phyloP scores from a whole-genome alignment of 2,329 filamentous ascomycete species.

The Cercospora canescens region DNA sequence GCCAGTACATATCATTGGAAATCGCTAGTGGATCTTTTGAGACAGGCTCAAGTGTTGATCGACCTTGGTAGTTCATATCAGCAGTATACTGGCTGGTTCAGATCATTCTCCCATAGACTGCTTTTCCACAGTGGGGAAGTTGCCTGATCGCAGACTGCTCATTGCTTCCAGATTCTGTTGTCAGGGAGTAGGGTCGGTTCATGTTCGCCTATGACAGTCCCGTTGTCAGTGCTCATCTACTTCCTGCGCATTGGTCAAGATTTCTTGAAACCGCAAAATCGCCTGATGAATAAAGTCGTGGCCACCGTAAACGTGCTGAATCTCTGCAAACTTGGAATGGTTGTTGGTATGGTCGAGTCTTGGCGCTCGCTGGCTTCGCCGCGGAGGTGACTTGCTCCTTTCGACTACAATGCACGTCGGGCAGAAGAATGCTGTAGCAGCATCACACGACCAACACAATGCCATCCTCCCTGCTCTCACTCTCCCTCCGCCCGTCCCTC shows the following conservation, averaged over 20 bases:
- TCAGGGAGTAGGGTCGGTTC: not conserved
- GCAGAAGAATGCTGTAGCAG: slow-evolving; percentile 3
- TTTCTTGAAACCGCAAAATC: not conserved
- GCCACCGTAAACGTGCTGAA: not conserved
- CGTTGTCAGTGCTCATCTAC: no score
- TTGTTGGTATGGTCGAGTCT: not conserved
- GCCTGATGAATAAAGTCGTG: not conserved
- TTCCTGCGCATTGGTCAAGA: no score
- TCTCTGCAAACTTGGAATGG: not conserved
- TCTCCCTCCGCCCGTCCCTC: slow-evolving; percentile 25
- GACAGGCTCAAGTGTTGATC: not conserved
- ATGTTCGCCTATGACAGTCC: not conserved
- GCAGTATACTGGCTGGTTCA: no score
- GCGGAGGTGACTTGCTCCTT: slow-evolving; percentile 13
- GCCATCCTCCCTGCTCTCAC: slow-evolving; percentile 24
- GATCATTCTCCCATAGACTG: no score
- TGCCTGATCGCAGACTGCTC: not conserved
- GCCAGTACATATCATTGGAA: no score
- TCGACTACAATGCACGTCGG: not conserved
- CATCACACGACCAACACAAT: slow-evolving; percentile 25
- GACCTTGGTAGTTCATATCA: not conserved
- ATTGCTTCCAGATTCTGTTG: not conserved
- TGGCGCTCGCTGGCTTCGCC: slow-evolving; percentile 4
- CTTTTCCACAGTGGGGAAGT: no score
- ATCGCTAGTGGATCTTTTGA: not conserved